Evolutionary conservation across 495 filamentous ascomycete genomes (phyloP), one percentile per base, ranked within the genome.

Genomic region (Aspergillus carlsbadensis): DNA sequence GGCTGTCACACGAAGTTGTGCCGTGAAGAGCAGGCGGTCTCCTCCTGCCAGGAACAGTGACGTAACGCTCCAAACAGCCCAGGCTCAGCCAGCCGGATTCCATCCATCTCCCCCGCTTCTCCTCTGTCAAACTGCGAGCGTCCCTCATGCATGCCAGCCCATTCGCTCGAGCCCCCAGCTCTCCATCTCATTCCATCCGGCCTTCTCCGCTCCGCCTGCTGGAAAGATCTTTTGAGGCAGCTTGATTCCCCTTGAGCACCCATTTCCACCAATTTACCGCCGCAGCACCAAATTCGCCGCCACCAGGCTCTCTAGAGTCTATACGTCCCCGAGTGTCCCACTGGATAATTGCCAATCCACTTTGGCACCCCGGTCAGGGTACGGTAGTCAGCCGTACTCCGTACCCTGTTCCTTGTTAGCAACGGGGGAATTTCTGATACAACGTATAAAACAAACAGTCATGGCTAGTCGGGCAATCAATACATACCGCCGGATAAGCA

Each of bases 1-100:
- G 7, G 31, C 52, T 37, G 41, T 45, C 52, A 54, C 52, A 54
- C 17, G 52, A 29, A 34, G 35, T n/a, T 20, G 43, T 57, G 35
- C 54, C 34, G 11, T 18, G 49, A 35, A n/a, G 1, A 36, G 54
- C 33, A 57, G 54, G 54, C 54, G 54, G 54, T 57, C 42, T n/a
- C 42, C 26, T 3, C 8, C 34, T 3, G 20, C 3, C 17, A 33
- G 15, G 26, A 34, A 41, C 45, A 14, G 10, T 26, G 18, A 34
- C 33, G 35, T 57, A 22, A 43, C 37, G 21, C 37, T 14, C 3
- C 8, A 8, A 4, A 29, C 26, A 8, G 26, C 26, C 40, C 49
- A 48, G n/a, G 45, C 24, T 33, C 45, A 48, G 24, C n/a, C 45
- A 33, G 45, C n/a, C n/a, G n/a, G n/a, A n/a, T n/a, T n/a, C n/a